phyloP scores from a whole-genome alignment of 139 green algal genomes.

The Closterium sp. region DNA sequence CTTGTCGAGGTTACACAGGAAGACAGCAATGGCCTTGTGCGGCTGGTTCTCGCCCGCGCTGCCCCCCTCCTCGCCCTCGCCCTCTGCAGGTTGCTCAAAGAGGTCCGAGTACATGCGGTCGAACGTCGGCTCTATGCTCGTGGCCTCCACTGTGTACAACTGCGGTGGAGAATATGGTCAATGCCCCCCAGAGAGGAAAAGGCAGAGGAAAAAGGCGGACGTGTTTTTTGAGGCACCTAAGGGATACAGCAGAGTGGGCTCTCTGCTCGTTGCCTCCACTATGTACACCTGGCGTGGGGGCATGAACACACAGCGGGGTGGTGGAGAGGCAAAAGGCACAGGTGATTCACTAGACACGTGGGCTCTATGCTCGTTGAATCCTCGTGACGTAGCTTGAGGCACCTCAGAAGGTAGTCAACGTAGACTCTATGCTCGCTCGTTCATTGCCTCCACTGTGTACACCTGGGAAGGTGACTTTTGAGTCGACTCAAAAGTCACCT shows the following conservation, averaged over 20 bases:
- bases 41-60: background rate
- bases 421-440: too few relatives aligned
- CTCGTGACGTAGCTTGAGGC: too few relatives aligned
- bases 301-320: too few relatives aligned
- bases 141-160: constrained; percentile 20
- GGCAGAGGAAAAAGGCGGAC: too few relatives aligned
- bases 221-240: too few relatives aligned
- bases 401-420: too few relatives aligned
- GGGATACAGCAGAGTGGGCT: background rate
- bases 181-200: background rate
- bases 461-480: too few relatives aligned
- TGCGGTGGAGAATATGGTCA: background rate
- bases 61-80: background rate
- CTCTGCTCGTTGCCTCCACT: background rate
- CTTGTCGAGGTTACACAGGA: constrained; percentile 46
- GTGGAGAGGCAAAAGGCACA: background rate
- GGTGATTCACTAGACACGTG: too few relatives aligned
- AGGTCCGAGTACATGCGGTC: constrained; percentile 15
- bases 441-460: too few relatives aligned
- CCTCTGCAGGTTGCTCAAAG: constrained; percentile 1
- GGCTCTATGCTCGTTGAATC: too few relatives aligned
- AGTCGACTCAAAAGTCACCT: too few relatives aligned
- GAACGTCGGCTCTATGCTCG: constrained; percentile 7
- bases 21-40: constrained; percentile 7
- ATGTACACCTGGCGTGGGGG: background rate